Conservation (phyloP, 345 rosid genomes). For the Citrus sp. region DNA sequence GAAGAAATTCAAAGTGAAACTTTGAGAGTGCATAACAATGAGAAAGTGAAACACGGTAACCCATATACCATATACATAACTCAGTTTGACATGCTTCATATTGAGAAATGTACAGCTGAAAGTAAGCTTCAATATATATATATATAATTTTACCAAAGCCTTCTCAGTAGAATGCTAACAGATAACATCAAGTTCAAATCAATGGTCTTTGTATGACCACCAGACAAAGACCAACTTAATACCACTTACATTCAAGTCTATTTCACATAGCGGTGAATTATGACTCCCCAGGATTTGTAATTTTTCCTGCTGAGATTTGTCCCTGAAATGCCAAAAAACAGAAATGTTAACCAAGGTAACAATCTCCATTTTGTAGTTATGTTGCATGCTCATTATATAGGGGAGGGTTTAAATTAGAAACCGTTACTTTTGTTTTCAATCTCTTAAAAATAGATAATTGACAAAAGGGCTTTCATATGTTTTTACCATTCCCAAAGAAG, state of each 20-base stretch:
- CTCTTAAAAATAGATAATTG: background rate
- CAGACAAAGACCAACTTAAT: background rate
- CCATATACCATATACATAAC: background rate
- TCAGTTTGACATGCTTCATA: background rate
- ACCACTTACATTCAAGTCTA: conserved; percentile 68
- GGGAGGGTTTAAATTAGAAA: background rate
- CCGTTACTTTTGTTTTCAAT: background rate
- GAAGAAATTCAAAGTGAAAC: background rate
- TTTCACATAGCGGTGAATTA: conserved; percentile 63
- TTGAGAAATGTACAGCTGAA: background rate
- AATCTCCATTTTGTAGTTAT: background rate
- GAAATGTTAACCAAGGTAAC: conserved; percentile 12
- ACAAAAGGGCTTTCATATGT: background rate
- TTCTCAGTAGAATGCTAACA: background rate
- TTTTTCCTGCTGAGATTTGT: conserved; percentile 58
- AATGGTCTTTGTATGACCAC: background rate
- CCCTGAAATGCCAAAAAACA: conserved; percentile 53
- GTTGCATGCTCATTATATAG: background rate
- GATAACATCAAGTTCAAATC: background rate
- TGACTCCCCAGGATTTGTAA: conserved; percentile 50
- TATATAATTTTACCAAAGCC: background rate
- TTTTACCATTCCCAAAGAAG: background rate
- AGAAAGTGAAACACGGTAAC: background rate
- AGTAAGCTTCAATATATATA: background rate
- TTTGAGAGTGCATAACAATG: background rate